Evolutionary conservation across 148 eudicot species (phyloP).

Genomic region (Chenopodium suecicum): DNA sequence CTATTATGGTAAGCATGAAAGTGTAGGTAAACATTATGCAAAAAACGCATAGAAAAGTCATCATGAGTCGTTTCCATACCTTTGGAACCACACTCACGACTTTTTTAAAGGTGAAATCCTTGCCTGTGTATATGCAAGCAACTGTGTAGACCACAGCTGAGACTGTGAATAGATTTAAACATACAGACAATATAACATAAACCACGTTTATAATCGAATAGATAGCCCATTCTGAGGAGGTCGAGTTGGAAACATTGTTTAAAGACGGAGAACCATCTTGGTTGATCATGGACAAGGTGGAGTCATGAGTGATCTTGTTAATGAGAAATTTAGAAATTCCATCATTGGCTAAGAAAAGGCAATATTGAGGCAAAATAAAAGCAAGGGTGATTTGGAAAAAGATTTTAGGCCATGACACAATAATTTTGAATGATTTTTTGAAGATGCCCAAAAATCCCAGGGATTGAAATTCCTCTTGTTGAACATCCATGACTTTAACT

Average conservation of each 20-base stretch:
- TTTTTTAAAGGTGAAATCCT: conserved; percentile 33
- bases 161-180: conserved; percentile 35
- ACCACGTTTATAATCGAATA: conserved; percentile 25
- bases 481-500: conserved; percentile 33
- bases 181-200: conserved; percentile 24
- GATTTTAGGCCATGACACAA: conserved; percentile 30
- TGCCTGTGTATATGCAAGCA: conserved; percentile 35
- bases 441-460: conserved; percentile 43
- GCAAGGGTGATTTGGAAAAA: conserved; percentile 40
- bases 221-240: conserved; percentile 22
- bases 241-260: conserved; percentile 10
- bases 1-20: not conserved
- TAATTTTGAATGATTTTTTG: conserved; percentile 38
- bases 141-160: conserved; percentile 42
- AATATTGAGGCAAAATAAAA: conserved; percentile 37
- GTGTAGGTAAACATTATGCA: conserved; percentile 26
- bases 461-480: conserved; percentile 52
- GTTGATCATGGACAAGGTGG: conserved; percentile 4
- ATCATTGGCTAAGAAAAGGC: conserved; percentile 28
- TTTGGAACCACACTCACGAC: conserved; percentile 40
- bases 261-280: conserved; percentile 16
- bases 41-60: conserved; percentile 38
- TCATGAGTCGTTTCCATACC: conserved; percentile 51
- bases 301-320: conserved; percentile 22
- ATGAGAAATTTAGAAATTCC: conserved; percentile 26